Conservation (phyloP, 768 basidiomycete species). For the Vararia minispora region DNA sequence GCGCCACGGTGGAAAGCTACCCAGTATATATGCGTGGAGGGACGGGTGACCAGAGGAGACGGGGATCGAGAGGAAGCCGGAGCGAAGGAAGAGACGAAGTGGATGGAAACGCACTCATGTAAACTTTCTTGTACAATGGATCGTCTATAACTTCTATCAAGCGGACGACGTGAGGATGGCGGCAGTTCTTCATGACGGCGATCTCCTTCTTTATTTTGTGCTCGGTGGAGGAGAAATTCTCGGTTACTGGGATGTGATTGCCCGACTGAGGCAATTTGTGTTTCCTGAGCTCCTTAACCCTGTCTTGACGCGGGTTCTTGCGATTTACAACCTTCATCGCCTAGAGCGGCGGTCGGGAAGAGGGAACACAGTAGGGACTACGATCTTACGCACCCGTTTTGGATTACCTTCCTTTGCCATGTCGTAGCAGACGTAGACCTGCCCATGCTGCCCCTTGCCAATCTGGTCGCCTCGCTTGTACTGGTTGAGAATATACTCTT, state of each 20-base stretch:
- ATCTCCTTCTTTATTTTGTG: conserved; percentile 87
- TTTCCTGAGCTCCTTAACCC: conserved; percentile 36
- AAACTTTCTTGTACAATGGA: conserved; percentile 75
- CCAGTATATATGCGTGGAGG: too few relatives aligned
- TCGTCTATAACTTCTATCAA: conserved; percentile 95
- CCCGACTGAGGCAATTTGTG: conserved; percentile 31
- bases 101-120: conserved; percentile 65
- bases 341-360: conserved; percentile 24
- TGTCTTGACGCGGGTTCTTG: conserved; percentile 59
- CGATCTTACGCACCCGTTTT: conserved; percentile 33
- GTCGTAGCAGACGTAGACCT: conserved; percentile 68
- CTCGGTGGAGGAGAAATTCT: conserved; percentile 62
- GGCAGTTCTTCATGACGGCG: conserved; percentile 96
- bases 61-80: conserved; percentile 1
- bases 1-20: not conserved
- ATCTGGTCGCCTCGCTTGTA: conserved; percentile 69
- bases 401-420: conserved; percentile 25
- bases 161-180: conserved; percentile 81
- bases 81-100: not conserved
- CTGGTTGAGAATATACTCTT: conserved; percentile 63
- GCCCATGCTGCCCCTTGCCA: conserved; percentile 85
- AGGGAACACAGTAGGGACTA: conserved; percentile 19
- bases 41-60: too few relatives aligned
- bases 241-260: conserved; percentile 45
- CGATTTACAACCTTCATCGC: conserved; percentile 74